Conservation (phyloP, 1,284 basidiomycete species). For the Sutorius eximius region DNA sequence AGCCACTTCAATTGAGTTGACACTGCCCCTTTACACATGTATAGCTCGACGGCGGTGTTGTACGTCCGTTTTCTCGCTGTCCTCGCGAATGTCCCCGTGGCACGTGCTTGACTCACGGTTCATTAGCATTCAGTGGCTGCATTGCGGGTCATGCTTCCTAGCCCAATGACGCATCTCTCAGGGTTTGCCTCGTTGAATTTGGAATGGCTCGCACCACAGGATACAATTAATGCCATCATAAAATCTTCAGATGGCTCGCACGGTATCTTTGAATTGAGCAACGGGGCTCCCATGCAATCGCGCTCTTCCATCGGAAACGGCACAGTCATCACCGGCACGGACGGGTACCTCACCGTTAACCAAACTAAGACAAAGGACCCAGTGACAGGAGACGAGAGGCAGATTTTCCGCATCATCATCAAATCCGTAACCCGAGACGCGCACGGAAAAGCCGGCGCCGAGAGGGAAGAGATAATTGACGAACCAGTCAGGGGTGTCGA, state of each 20-base stretch:
- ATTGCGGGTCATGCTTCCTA: conserved; percentile 60
- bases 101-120: neutral
- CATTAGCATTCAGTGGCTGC: conserved; percentile 62
- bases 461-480: conserved; percentile 53
- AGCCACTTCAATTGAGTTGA: neutral
- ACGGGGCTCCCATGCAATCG: conserved; percentile 53
- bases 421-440: conserved; percentile 43
- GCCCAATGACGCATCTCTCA: conserved; percentile 54
- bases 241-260: conserved; percentile 55
- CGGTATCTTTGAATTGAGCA: conserved; percentile 59
- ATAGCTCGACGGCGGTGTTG: conserved; percentile 70
- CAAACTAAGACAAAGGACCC: conserved; percentile 32
- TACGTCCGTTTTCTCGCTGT: conserved; percentile 37
- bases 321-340: conserved; percentile 57
- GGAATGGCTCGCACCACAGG: conserved; percentile 69
- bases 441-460: conserved; percentile 44
- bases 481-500: conserved; percentile 53
- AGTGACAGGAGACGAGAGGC: conserved; percentile 13
- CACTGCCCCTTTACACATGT: neutral
- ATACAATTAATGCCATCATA: conserved; percentile 64
- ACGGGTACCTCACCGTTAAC: conserved; percentile 58
- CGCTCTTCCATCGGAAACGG: conserved; percentile 37
- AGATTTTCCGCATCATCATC: conserved; percentile 41
- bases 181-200: conserved; percentile 68
- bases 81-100: neutral